These are phyloP conservation scores for Linnemannia schmuckeri DNA, from an alignment of 192 early-diverging fungal species.

Conservation along the genomic window DNA sequence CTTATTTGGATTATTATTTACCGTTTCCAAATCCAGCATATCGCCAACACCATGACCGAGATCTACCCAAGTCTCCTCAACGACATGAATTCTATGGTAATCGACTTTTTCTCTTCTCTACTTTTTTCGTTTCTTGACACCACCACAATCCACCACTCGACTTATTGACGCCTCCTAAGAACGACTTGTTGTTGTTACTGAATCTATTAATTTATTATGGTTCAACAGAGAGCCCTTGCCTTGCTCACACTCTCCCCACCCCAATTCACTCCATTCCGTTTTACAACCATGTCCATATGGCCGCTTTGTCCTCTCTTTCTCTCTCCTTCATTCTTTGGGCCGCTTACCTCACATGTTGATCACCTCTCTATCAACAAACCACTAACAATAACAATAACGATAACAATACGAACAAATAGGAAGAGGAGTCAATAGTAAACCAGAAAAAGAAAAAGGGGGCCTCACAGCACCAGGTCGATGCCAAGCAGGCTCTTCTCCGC, in stretches of 20 bases:
- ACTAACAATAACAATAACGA: not conserved
- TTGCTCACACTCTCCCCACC: conserved; percentile 4
- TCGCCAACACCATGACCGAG: conserved; percentile 54
- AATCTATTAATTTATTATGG: conserved; percentile 45
- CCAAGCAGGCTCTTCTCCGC: conserved; percentile 62
- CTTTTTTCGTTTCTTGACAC: not conserved
- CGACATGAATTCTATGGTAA: conserved; percentile 52
- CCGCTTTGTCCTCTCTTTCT: not conserved
- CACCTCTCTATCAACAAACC: not conserved
- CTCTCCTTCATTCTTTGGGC: not conserved
- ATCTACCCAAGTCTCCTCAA: conserved; percentile 48
- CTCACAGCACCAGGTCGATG: conserved; percentile 54
- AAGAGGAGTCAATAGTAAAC: not conserved
- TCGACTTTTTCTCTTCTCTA: not conserved
- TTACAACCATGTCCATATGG: not conserved
- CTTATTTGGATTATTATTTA: conserved; percentile 69
- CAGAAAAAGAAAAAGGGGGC: conserved; percentile 38
- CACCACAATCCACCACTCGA: not conserved
- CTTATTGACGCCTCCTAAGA: not conserved
- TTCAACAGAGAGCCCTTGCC: conserved; percentile 8
- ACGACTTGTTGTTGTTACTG: not conserved
- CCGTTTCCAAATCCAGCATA: conserved; percentile 67
- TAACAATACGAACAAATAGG: not conserved
- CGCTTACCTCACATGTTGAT: not conserved
- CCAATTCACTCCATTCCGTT: not conserved